phyloP scores from a whole-genome alignment of 352 stramenopile species.

The Aphanomyces astaci region DNA sequence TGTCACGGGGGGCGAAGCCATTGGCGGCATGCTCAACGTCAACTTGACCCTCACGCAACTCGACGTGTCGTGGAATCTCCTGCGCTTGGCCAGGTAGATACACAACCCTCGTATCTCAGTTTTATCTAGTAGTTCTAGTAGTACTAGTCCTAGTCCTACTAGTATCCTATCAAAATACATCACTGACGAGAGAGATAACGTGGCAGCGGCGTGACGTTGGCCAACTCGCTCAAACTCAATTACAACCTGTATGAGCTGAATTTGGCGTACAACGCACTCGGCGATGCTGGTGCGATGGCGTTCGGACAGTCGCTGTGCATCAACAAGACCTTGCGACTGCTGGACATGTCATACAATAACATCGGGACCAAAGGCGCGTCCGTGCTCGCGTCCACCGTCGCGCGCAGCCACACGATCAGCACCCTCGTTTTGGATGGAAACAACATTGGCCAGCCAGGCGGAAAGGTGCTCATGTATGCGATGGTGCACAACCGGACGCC shows the following conservation, averaged over 20 bases:
- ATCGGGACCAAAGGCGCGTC: constrained; percentile 62
- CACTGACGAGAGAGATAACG: too few relatives aligned
- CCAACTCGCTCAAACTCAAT: constrained; percentile 19
- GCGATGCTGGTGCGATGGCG: constrained; percentile 40
- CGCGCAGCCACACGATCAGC: constrained; percentile 31
- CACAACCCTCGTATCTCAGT: neutral
- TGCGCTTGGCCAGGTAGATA: constrained; percentile 27
- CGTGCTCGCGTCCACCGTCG: constrained; percentile 56
- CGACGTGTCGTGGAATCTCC: constrained; percentile 37
- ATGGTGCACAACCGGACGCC: constrained; percentile 53
- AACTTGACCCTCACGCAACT: constrained; percentile 31
- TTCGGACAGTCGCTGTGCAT: constrained; percentile 59
- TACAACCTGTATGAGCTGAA: constrained; percentile 24
- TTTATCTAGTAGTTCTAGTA: neutral
- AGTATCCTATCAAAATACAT: too few relatives aligned
- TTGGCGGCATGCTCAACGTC: constrained; percentile 32
- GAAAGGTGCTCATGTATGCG: constrained; percentile 55
- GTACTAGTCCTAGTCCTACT: too few relatives aligned
- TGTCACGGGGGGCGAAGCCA: constrained; percentile 33
- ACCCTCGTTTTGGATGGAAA: constrained; percentile 70
- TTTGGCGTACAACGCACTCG: constrained; percentile 22
- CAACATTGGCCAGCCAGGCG: constrained; percentile 62
- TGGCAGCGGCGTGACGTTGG: constrained; percentile 13
- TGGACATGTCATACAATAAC: constrained; percentile 76
- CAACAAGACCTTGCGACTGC: constrained; percentile 54